phyloP scores from a whole-genome alignment of 2,329 filamentous ascomycete genomes.

The Venturia effusa region DNA sequence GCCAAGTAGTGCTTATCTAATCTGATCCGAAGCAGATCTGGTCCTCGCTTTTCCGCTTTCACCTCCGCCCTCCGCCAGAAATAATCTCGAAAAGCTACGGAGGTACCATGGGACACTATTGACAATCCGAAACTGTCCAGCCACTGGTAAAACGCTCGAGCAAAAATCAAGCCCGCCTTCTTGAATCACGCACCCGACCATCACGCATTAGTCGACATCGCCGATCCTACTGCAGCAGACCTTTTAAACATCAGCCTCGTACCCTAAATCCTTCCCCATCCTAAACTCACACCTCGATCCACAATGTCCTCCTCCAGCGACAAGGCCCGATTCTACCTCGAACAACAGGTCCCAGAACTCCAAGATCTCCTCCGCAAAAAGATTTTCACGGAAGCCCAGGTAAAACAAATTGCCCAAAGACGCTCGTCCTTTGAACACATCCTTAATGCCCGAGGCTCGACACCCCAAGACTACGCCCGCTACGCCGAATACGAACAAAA shows the following conservation, averaged over 20 bases:
- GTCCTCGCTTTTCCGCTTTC: background rate
- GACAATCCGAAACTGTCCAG: background rate
- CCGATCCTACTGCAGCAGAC: background rate
- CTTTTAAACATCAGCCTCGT: background rate
- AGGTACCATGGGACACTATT: background rate
- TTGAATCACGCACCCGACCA: background rate
- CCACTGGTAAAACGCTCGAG: background rate
- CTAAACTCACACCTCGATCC: constrained; percentile 11
- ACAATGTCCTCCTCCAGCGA: constrained; percentile 76
- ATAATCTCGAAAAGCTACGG: background rate
- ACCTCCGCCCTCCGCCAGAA: background rate
- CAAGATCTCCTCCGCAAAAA: constrained; percentile 87
- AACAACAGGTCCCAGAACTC: constrained; percentile 83
- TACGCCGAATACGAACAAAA: constrained; percentile 68
- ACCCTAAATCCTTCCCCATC: background rate
- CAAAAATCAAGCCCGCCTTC: background rate
- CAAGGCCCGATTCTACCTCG: constrained; percentile 90
- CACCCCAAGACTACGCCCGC: constrained; percentile 66
- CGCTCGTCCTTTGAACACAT: constrained; percentile 90
- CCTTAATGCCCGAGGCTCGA: constrained; percentile 69
- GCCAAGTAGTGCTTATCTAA: background rate
- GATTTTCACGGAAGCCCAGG: constrained; percentile 87
- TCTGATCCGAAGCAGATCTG: background rate
- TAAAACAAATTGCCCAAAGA: constrained; percentile 77
- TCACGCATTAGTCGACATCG: background rate